Evolutionary conservation across 495 filamentous ascomycete genomes (phyloP).

Genomic region (Emericellopsis terricola): DNA sequence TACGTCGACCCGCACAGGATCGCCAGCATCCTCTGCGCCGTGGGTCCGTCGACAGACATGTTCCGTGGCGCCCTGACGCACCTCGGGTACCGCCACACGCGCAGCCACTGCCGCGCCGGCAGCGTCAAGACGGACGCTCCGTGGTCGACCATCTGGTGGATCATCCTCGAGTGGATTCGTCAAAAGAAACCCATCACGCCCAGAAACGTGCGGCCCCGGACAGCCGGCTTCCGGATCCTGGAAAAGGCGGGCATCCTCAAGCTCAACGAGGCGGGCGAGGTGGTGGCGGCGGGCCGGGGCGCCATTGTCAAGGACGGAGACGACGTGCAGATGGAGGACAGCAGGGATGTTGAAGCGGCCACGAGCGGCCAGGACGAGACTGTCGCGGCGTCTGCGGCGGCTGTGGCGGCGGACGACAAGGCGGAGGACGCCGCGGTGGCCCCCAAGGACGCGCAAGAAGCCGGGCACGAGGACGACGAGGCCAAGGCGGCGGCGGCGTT

Average conservation of each 20-base stretch:
- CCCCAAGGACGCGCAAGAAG: conserved; percentile 1
- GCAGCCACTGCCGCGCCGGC: conserved; percentile 77
- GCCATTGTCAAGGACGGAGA: no score
- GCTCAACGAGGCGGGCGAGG: conserved; percentile 7
- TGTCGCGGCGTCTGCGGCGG: no score
- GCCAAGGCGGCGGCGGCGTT: conserved; percentile 4
- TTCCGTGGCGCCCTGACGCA: conserved; percentile 64
- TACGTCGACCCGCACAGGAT: conserved; percentile 62
- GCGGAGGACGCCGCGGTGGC: conserved; percentile 2
- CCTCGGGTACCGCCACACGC: conserved; percentile 61
- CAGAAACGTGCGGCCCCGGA: conserved; percentile 43
- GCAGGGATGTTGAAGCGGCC: no score
- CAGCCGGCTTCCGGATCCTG: conserved; percentile 45
- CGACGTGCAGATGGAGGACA: no score
- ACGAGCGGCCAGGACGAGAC: no score
- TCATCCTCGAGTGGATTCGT: conserved; percentile 80
- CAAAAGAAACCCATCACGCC: conserved; percentile 61
- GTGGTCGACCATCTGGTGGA: conserved; percentile 76
- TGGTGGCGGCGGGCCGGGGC: no score
- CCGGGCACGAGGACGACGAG: conserved; percentile 3
- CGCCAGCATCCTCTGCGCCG: conserved; percentile 54
- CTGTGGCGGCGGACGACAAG: conserved; percentile 4
- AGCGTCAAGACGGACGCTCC: conserved; percentile 81
- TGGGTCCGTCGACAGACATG: conserved; percentile 50
- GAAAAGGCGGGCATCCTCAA: not conserved